Evolutionary conservation across 1,139 yeast species (phyloP), one percentile per base, ranked within the genome.

Genomic region (Candida sp.): DNA sequence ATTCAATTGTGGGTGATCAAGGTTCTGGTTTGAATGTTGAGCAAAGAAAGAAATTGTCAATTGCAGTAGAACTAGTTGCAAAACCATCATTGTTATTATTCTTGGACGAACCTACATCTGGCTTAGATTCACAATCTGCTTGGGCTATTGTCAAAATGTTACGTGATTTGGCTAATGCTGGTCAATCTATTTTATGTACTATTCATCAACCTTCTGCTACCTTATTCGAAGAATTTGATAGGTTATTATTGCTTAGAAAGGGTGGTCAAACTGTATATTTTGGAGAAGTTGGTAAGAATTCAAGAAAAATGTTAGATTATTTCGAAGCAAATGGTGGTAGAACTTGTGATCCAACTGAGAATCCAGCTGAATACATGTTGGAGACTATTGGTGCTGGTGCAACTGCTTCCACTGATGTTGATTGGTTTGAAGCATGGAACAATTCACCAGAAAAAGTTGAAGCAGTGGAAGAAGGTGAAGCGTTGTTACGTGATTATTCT

Each of bases 51-150:
- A 79, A 80, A 57, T 63, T 82, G 49, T 78, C 87, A 22, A 82
- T 83, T 63, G 89, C 95, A 52, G 95, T 89, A 45, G 96, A 89
- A 58, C 70, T 89, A 46, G 95, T 89, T 37, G 96, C 96, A 22
- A 88, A 86, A 61, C 96, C 97, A 4, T 83, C 84, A 51, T 71
- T 89, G 45, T 69, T 89, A 49, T 70, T 89, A 45, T 89, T 89
- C 66, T 75, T 89, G 57, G 97, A 89, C 67, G 97, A 89, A 62
- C 97, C 97, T 7, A 89, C 97, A 21, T 88, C 96, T 5, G 97
- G 97, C 58, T 73, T 89, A 52, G 96, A 89, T 61, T 87, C 96
- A 22, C 96, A 88, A 65, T 85, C 96, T 45, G 95, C 96, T 6
- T 87, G 95, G 95, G 81, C 93, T 21, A 81, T 86, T 55, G 82